Base-by-base conservation (phyloP, 1,284 basidiomycete species). In the Ceratobasidium sp. region DNA sequence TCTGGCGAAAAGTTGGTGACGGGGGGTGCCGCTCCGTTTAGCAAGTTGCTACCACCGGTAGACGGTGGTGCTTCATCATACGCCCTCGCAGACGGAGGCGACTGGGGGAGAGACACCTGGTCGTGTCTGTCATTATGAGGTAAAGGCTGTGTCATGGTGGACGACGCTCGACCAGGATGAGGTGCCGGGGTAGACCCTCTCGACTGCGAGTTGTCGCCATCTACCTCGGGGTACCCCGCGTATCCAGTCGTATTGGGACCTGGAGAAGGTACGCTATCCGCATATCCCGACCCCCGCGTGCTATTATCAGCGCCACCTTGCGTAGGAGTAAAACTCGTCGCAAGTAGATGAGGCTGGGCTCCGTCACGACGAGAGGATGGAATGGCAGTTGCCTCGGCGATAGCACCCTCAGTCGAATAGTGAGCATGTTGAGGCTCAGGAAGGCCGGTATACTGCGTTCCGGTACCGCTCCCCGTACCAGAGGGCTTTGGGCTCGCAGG, bases 341-440 rank as follows among this genome's bases (percentile, higher is more conserved):
- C 25, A 25, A 62, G 57, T 12, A 45, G 57, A 13, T 22, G 57
- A 6, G 57, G 57, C n/a, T 62, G 57, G 8, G 29, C 25, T 22
- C 32, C 32, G 17, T 50, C 45, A 32, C 38, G 45, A 20, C 45
- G 57, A 38, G 57, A 45, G 13, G 25, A n/a, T 4, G 57, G 57
- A 29, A 49, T 49, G 1, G 31, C 2, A n/a, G 38, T 12, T 45
- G 17, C 43, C 22, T 5, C 43, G n/a, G 32, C 34, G 17, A 45
- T 45, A 5, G 17, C 43, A 15, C 17, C 43, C 22, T 5, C 43
- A 22, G 17, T 17, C n/a, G n/a, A n/a, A n/a, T n/a, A n/a, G 15
- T 53, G 25, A 8, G 34, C 22, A n/a, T 52, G 47, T n/a, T 65
- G 60, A 38, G 34, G 60, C n/a, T 65, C 60, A 13, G 60, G 60